These are phyloP conservation scores for Cerrena zonata DNA, from an alignment of 1,284 basidiomycete species.

Conservation along the genomic window DNA sequence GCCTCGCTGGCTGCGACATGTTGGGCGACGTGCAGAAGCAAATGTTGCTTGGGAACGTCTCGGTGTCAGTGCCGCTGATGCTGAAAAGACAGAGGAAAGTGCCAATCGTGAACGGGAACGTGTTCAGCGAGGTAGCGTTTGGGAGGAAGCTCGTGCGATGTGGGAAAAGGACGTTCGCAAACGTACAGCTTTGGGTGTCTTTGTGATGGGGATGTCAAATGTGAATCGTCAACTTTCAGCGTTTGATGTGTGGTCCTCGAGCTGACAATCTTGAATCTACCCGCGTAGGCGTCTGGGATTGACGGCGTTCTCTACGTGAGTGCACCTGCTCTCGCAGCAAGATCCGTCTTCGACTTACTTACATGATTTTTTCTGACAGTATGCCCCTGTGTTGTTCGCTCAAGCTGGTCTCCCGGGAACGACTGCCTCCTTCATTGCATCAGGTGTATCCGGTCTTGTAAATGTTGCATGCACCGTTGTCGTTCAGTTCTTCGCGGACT, in stretches of 20 bases:
- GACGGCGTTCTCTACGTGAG: slow-evolving; percentile 33
- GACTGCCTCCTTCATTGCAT: slow-evolving; percentile 45
- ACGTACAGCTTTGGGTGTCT: slow-evolving; percentile 40
- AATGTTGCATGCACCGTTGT: slow-evolving; percentile 40
- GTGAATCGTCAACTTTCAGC: slow-evolving; percentile 17
- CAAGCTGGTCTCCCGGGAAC: slow-evolving; percentile 43
- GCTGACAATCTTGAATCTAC: background rate
- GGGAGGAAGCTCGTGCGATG: slow-evolving; percentile 19
- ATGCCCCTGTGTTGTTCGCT: slow-evolving; percentile 45
- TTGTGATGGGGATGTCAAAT: slow-evolving; percentile 43
- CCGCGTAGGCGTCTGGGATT: slow-evolving; percentile 27
- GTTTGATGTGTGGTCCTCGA: background rate
- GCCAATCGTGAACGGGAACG: slow-evolving; percentile 16
- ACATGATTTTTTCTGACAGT: too few relatives aligned
- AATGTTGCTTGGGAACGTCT: slow-evolving; percentile 26
- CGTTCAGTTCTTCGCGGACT: slow-evolving; percentile 38
- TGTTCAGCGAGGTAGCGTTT: slow-evolving; percentile 10
- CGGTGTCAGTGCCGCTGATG: slow-evolving; percentile 26
- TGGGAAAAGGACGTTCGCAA: slow-evolving; percentile 29
- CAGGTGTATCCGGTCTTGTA: slow-evolving; percentile 46
- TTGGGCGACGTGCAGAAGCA: slow-evolving; percentile 39
- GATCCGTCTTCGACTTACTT: background rate
- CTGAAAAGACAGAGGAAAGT: slow-evolving; percentile 27
- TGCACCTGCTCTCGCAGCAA: background rate
- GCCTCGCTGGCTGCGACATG: slow-evolving; percentile 44